phyloP scores from a whole-genome alignment of 2,329 filamentous ascomycete species.

The Nigrospora sphaerica region DNA sequence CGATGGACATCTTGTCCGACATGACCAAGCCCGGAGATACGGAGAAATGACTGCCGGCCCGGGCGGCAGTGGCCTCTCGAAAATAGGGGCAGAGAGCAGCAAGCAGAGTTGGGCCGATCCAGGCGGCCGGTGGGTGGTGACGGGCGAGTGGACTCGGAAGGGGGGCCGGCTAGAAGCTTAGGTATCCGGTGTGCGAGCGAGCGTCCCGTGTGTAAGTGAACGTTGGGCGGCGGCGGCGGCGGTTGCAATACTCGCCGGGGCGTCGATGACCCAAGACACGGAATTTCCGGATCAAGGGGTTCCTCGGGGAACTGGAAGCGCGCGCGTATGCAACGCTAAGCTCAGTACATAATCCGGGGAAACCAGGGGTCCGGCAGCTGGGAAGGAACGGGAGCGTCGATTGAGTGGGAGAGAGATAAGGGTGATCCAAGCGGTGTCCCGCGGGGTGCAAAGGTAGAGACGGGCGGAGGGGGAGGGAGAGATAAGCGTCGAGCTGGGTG shows the following conservation, averaged over 20 bases:
- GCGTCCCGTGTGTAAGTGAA: no score
- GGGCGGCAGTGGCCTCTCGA: conserved; percentile 31
- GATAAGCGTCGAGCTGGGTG: conserved; percentile 14
- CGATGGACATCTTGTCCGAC: conserved; percentile 63
- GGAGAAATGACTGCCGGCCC: conserved; percentile 28
- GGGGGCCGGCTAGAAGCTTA: no score
- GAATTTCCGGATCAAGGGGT: conserved; percentile 4
- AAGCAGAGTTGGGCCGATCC: no score
- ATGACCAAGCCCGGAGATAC: conserved; percentile 37
- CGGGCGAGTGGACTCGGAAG: no score
- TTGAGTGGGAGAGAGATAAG: conserved; percentile 23
- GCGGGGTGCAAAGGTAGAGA: conserved; percentile 17
- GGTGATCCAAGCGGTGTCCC: conserved; percentile 25
- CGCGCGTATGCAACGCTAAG: conserved; percentile 29
- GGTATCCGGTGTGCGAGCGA: no score
- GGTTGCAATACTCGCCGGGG: no score
- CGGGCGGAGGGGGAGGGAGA: conserved; percentile 19
- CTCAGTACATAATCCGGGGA: conserved; percentile 32
- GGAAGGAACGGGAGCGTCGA: conserved; percentile 18
- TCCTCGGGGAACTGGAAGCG: conserved; percentile 11
- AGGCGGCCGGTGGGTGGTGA: no score
- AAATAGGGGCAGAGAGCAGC: conserved; percentile 1
- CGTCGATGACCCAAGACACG: not conserved
- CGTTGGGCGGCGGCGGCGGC: no score
- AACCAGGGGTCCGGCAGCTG: conserved; percentile 30